Base-by-base conservation (phyloP, 176 grass and related monocot genomes). In the Phyllostachys edulis region DNA sequence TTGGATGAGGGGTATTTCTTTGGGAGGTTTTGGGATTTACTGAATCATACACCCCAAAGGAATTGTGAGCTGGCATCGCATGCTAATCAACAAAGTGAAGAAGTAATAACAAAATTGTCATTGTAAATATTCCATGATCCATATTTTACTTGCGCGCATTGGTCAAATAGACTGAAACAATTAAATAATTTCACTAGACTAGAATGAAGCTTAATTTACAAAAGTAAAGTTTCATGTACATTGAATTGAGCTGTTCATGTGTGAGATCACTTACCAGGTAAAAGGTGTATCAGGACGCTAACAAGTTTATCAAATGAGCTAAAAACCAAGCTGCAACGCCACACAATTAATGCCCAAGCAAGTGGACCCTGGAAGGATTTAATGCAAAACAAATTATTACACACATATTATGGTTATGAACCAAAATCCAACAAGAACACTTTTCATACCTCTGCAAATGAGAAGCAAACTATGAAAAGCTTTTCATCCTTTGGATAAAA, bases 381-480 rank as follows among this genome's bases (percentile, higher is more conserved):
- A 69, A 67, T 44, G 9, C 6, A 60, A 34, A 75, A 61, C 37
- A 36, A 75, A 86, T 77, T 61, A 80, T 90, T 57, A 52, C 10
- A 83, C 42, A 67, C 21, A 75, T 20, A 47, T 65, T 21, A 79
- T 63, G 44, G n/a, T 52, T 36, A 56, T 8, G 27, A 34, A 61
- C 29, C 16, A 68, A 11, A 75, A 82, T 67, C 37, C 2, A 24
- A 82, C 20, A 85, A 34, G 15, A 32, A 75, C 6, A 79, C 50
- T 75, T 63, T 69, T 77, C 83, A 93, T 94, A 98, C 96, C 90
- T 98, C 96, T 67, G 96, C 93, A 85, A 98, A 98, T 64, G 96
- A 95, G 86, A 98, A 98, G 91, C 96, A 98, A 79, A 98, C 93
- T 93, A 98, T 98, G 84, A 98, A 98, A 85, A 98, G 85, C 71